Evolutionary conservation across 1,284 basidiomycete species (phyloP).

Genomic region (Ganoderma boninense): DNA sequence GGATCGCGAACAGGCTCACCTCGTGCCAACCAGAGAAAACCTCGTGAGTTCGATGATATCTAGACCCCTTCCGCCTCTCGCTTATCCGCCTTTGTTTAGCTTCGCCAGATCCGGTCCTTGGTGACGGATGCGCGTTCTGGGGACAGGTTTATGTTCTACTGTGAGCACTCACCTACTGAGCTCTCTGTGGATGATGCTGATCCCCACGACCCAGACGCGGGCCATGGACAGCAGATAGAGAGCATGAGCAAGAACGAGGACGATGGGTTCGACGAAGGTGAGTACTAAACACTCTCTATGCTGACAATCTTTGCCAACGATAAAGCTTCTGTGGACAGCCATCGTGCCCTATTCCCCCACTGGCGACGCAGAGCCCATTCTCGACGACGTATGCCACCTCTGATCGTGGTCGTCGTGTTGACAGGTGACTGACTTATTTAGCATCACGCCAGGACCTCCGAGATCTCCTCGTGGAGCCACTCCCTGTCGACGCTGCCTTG

Average conservation of each 20-base stretch:
- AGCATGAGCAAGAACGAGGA: slow-evolving; percentile 16
- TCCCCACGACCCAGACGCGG: slow-evolving; percentile 12
- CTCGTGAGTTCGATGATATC: slow-evolving; percentile 22
- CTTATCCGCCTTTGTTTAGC: slow-evolving; percentile 33
- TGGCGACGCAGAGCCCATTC: slow-evolving; percentile 27
- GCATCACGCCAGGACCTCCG: slow-evolving; percentile 41
- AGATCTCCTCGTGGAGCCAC: slow-evolving; percentile 45
- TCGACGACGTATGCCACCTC: slow-evolving; percentile 46
- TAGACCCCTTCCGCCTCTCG: no score
- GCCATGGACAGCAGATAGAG: slow-evolving; percentile 7
- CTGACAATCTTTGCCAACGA: not conserved
- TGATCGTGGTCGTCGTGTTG: not conserved
- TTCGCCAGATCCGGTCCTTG: slow-evolving; percentile 41
- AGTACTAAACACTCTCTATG: slow-evolving; percentile 27
- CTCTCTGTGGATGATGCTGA: not conserved
- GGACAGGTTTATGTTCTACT: slow-evolving; percentile 51
- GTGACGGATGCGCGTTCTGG: slow-evolving; percentile 40
- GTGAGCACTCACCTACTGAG: slow-evolving; percentile 31
- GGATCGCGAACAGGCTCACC: not conserved
- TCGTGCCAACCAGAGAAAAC: slow-evolving; percentile 26
- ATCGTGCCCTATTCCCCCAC: not conserved
- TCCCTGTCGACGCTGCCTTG: slow-evolving; percentile 50
- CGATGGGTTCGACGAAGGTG: slow-evolving; percentile 45
- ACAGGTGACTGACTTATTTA: slow-evolving; percentile 25
- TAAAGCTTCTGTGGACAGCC: not conserved